Evolutionary conservation across 139 green algal genomes (phyloP), one percentile per base, ranked within the genome.

Genomic region (Haematococcus lacustris): DNA sequence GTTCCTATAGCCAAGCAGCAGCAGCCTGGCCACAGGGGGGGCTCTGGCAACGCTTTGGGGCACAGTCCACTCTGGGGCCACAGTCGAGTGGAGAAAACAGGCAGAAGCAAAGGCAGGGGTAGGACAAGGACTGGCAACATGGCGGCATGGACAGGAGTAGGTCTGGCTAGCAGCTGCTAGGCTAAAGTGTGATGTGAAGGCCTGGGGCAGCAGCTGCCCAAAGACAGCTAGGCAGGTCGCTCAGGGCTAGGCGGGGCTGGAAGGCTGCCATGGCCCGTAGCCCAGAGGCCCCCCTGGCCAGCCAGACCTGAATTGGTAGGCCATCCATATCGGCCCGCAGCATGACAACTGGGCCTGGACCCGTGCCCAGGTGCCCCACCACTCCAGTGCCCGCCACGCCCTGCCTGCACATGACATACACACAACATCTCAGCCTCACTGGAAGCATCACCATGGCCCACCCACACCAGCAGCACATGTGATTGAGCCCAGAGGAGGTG

Each of bases 321-420:
- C 89, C 93, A 75, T 98, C 93, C 26, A 97, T 97, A 77, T 98
- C 93, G 28, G 91, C 82, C 0, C 93, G 76, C 6, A 98, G 82
- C 0, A 75, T 88, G 28, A 98, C 85, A 0, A 86, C 68, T 2
- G 87, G 89, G 5, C 66, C 66, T 2, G 47, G 47, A 57, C n/a
- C n/a, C n/a, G n/a, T n/a, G n/a, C n/a, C n/a, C n/a, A n/a, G n/a
- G n/a, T n/a, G n/a, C n/a, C n/a, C n/a, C n/a, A n/a, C n/a, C n/a
- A 66, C 35, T 9, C 73, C 73, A 62, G 5, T 73, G 37, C 73
- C 66, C 34, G 74, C 66, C n/a, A 39, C 70, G 3, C 66, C 73
- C 34, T 74, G 32, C 7, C 74, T 51, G 39, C 73, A 66, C 1
- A 67, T 79, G 38, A 47, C 41, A 37, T 66, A 38, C 3, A 51